Evolutionary conservation across 2,329 filamentous ascomycete genomes (phyloP), one percentile per base, ranked within the genome.

Genomic region (Aureobasidium sp.): DNA sequence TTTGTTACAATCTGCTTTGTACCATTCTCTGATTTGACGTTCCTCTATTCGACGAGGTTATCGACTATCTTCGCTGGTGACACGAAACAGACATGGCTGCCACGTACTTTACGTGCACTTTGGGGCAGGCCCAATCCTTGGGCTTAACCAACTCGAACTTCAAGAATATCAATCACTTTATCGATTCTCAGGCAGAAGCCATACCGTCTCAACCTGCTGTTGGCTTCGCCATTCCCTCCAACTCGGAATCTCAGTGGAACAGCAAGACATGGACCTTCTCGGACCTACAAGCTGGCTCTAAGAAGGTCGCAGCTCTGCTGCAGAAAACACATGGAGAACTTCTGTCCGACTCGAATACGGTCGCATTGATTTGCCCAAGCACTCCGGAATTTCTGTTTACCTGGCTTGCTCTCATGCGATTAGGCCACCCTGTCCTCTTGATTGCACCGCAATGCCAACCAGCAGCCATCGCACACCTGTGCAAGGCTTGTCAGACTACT

Each of bases 101-200:
- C 12, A 84, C 81, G 63, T 85, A 86, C 70, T 87, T 87, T 67
- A 80, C 80, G 3, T 87, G 84, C 69, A 86, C 83, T 0, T 75
- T 87, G 2, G 84, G 82, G 1, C 78, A 86, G 68, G 82, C 83
- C 12, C 72, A 75, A 0, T 64, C 65, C 1, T 65, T 79, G 20
- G 76, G 73, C 20, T 45, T 63, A 4, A 62, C 61, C 3, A 64
- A 68, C 11, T 74, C 74, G 34, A 70, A 71, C 0, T 80, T 77
- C 66, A 67, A 72, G 2, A 82, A 77, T 0, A 77, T 85, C 61
- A 75, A 77, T 59, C 71, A 79, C 0, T 76, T 86, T 61, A 70
- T 86, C 20, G 76, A 79, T n/a, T 63, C 71, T 8, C 81, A 83
- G 67, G 79, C 79, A 1, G 63, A 69, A 8, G 36, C 66, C 0